A percentile compares a stretch with the other conserved stretches of the same genome.
These are phyloP conservation scores for Lentinula detonsa DNA, from an alignment of 768 basidiomycete genomes.

Conservation along the genomic window DNA sequence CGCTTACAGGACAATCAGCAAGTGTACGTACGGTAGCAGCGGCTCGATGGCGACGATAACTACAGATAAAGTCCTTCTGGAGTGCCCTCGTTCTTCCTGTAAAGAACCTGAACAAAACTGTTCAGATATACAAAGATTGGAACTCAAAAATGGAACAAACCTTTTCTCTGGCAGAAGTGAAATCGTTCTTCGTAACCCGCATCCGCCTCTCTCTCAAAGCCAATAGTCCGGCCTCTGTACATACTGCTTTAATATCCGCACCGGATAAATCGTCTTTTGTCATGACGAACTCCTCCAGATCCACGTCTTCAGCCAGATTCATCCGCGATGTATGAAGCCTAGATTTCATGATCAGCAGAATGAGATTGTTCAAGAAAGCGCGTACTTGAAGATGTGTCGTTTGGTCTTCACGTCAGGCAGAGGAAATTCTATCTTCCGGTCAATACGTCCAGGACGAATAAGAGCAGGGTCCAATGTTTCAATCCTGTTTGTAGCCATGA, in stretches of 20 bases:
- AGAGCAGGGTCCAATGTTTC: constrained; percentile 96
- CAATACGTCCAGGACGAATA: constrained; percentile 97
- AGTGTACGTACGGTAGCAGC: no score
- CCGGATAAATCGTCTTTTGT: constrained; percentile 95
- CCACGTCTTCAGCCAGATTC: constrained; percentile 84
- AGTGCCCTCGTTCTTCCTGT: constrained; percentile 97
- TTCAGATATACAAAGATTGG: constrained; percentile 1
- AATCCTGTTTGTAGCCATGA: constrained; percentile 99
- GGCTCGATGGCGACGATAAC: not conserved
- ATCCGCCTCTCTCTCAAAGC: constrained; percentile 93
- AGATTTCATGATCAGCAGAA: not conserved
- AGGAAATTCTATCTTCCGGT: constrained; percentile 98
- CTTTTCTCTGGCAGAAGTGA: constrained; percentile 90
- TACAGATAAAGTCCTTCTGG: constrained; percentile 86
- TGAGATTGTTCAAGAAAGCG: not conserved
- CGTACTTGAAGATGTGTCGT: constrained; percentile 92
- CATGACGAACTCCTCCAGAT: constrained; percentile 92
- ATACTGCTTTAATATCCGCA: constrained; percentile 98
- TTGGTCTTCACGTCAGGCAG: constrained; percentile 98
- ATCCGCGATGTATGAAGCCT: constrained; percentile 93
- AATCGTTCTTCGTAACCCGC: constrained; percentile 89
- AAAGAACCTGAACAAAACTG: constrained; percentile 53
- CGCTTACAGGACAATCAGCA: no score
- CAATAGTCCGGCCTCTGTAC: constrained; percentile 95
- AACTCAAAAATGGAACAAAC: constrained; percentile 30